phyloP scores from a whole-genome alignment of 768 basidiomycete species.

The Boletales sp. region DNA sequence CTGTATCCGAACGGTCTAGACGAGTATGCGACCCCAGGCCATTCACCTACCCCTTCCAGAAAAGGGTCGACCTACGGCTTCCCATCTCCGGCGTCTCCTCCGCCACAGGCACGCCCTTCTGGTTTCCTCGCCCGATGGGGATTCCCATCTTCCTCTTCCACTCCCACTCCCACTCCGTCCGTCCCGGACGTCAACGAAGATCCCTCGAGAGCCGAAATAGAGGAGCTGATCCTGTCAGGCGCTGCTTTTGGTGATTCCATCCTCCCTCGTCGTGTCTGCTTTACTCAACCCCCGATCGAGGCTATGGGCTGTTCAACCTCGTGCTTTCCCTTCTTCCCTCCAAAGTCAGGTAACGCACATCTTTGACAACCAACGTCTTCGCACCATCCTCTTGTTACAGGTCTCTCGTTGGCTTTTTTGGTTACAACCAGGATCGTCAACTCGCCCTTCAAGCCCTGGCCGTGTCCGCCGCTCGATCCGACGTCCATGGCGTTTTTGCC shows the following conservation, averaged over 20 bases:
- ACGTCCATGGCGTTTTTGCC: slow-evolving; percentile 75
- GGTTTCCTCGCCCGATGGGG: slow-evolving; percentile 40
- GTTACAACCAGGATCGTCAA: slow-evolving; percentile 68
- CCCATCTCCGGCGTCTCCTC: slow-evolving; percentile 14
- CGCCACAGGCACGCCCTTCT: slow-evolving; percentile 15
- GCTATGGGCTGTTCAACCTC: slow-evolving; percentile 73
- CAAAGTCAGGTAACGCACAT: slow-evolving; percentile 52
- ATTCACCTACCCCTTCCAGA: slow-evolving; percentile 33
- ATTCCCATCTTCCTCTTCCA: slow-evolving; percentile 8
- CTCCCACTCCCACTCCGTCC: slow-evolving; percentile 14
- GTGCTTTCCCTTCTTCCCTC: slow-evolving; percentile 75
- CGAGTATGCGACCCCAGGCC: slow-evolving; percentile 36
- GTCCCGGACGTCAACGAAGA: slow-evolving; percentile 15
- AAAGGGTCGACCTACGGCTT: slow-evolving; percentile 28
- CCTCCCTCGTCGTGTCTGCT: background rate
- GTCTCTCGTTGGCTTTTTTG: slow-evolving; percentile 69
- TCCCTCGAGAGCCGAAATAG: slow-evolving; percentile 52
- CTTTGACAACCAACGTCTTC: background rate
- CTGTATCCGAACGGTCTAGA: slow-evolving; percentile 64
- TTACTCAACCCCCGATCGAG: slow-evolving; percentile 14
- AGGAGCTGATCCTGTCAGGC: slow-evolving; percentile 71
- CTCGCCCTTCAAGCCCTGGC: slow-evolving; percentile 67
- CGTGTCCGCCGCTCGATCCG: slow-evolving; percentile 60
- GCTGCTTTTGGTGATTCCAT: slow-evolving; percentile 61
- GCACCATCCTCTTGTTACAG: slow-evolving; percentile 33